Conservation (phyloP, 106 monocot species). For the Xerophyta viscosa region DNA sequence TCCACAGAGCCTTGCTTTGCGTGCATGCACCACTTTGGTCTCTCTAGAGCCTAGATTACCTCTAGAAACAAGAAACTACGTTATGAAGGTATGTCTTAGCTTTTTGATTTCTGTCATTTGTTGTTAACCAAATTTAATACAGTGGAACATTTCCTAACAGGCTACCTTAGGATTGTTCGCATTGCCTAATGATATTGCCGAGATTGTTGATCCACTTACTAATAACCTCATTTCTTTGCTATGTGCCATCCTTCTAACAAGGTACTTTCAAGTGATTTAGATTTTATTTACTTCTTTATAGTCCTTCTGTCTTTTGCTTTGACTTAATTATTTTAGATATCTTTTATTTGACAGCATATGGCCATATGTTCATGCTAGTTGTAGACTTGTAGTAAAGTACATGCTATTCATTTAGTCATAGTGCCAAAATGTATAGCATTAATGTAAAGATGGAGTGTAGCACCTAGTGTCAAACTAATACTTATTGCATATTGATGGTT, state of each 20-base stretch:
- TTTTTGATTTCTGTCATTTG: too few relatives aligned
- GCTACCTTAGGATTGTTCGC: conserved; percentile 85
- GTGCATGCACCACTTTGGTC: conserved; percentile 92
- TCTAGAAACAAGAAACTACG: conserved; percentile 86
- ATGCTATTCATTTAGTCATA: too few relatives aligned
- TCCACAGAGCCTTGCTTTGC: conserved; percentile 88
- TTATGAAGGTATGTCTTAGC: conserved; percentile 92
- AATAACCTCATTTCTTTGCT: conserved; percentile 82
- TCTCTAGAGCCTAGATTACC: conserved; percentile 84
- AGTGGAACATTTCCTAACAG: conserved; percentile 26
- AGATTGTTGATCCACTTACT: conserved; percentile 78
- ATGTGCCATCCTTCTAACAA: conserved; percentile 89
- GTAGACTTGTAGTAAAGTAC: too few relatives aligned
- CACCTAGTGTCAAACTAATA: too few relatives aligned
- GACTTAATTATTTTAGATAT: too few relatives aligned
- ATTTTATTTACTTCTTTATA: background rate
- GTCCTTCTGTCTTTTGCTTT: too few relatives aligned
- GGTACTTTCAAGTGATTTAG: conserved; percentile 22
- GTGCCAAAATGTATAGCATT: too few relatives aligned
- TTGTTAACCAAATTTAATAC: too few relatives aligned
- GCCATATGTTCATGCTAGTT: too few relatives aligned
- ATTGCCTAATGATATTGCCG: conserved; percentile 62
- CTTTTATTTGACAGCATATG: too few relatives aligned
- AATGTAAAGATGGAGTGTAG: too few relatives aligned
- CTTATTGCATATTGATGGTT: too few relatives aligned